Evolutionary conservation across 305 asterid species (phyloP), one percentile per base, ranked within the genome.

Genomic region (Solanum aculeatissimum): DNA sequence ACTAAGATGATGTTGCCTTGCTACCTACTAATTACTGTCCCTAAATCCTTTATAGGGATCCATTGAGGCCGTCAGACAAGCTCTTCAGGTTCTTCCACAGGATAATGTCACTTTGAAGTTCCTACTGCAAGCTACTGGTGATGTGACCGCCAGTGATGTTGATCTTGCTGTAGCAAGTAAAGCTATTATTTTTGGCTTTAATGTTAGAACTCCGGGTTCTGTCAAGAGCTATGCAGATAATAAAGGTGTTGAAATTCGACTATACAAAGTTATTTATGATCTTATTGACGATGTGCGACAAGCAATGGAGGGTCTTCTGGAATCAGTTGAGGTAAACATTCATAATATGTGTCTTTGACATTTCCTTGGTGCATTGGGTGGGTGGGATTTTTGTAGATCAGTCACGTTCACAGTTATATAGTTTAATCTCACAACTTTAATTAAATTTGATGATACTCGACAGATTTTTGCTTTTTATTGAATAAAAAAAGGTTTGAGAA

Each of bases 271-370:
- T 78, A 97, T 97, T 85, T 97, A 97, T 68, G 99, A 97, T 63
- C 98, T 97, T 88, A 92, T 97, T 87, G 99, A 97, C 78, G 99
- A 97, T 82, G 93, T 97, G 77, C 89, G 99, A 53, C 94, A 88
- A 14, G 98, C 98, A 68, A 97, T 97, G 99, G 99, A 97, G 92
- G 98, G 98, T 71, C 98, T 95, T 87, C 91, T 97, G 85, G 99
- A 95, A 77, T 68, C 92, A 32, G 98, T 95, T 19, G 98, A 97
- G 98, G 99, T 97, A 92, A 79, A 14, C 81, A 88, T 78, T 15
- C 43, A 53, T 78, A 78, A 53, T 53, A 77, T 51, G 49, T 78
- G 43, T 78, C 65, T 77, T 77, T 29, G 82, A 77, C 65, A 32
- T 78, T 53, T 78, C 58, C 13, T 29, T 65, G 32, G 65, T 51